These are phyloP conservation scores for Kwoniella botswanensis DNA, from an alignment of 768 basidiomycete genomes.

Conservation along the genomic window DNA sequence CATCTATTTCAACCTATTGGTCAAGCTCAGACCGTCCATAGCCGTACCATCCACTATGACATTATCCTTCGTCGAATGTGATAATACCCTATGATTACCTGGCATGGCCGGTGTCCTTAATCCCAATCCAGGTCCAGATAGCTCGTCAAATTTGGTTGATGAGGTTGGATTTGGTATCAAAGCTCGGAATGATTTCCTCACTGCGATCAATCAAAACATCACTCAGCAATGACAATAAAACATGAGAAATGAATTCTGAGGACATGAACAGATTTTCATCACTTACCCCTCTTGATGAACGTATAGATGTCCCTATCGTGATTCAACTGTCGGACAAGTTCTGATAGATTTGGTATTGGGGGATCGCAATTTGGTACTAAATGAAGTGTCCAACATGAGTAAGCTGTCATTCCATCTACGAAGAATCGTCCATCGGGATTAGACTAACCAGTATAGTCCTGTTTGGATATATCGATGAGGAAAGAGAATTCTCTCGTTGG, in stretches of 20 bases:
- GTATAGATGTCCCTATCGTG: constrained; percentile 70
- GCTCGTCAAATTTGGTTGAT: constrained; percentile 40
- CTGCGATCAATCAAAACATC: constrained; percentile 19
- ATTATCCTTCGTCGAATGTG: neutral
- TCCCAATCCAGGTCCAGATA: constrained; percentile 39
- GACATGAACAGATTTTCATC: too few species aligned
- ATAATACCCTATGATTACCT: neutral
- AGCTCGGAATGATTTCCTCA: constrained; percentile 46
- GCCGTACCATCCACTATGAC: neutral
- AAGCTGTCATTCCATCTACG: neutral
- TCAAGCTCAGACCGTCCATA: constrained; percentile 10
- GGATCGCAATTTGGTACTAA: constrained; percentile 82
- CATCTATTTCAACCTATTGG: neutral
- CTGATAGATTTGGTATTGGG: constrained; percentile 68
- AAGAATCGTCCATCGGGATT: neutral
- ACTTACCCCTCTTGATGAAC: constrained; percentile 68
- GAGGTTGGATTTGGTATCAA: constrained; percentile 33
- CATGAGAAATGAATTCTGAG: too few species aligned
- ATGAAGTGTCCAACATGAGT: constrained; percentile 15
- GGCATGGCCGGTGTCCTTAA: constrained; percentile 10
- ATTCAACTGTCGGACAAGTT: constrained; percentile 74
- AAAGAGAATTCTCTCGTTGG: constrained; percentile 71
- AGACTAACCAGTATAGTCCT: constrained; percentile 69
- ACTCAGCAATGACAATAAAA: too few species aligned
- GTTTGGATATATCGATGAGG: constrained; percentile 72